These are phyloP conservation scores for Knufia fluminis DNA, from an alignment of 2,329 filamentous ascomycete genomes.

Conservation along the genomic window DNA sequence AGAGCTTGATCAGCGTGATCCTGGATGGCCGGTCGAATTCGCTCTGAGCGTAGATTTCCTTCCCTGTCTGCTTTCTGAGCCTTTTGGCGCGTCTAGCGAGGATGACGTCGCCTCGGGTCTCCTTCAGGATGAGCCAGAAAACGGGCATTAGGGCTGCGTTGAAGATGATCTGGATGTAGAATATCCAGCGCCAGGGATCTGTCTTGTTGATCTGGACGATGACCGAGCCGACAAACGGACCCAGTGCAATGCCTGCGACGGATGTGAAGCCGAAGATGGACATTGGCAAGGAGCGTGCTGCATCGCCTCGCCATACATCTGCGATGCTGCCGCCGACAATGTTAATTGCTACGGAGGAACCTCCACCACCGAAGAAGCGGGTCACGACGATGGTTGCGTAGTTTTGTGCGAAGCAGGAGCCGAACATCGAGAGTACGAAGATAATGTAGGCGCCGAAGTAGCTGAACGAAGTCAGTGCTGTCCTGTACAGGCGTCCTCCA, in stretches of 20 bases:
- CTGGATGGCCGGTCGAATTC: constrained; percentile 22
- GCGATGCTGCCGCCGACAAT: constrained; percentile 23
- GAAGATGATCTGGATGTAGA: constrained; percentile 37
- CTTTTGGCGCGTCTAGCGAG: constrained; percentile 32
- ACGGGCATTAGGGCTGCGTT: constrained; percentile 34
- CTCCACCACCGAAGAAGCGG: constrained; percentile 36
- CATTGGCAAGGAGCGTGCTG: constrained; percentile 32
- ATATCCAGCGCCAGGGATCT: constrained; percentile 38
- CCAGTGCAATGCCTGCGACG: constrained; percentile 36
- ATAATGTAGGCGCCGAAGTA: constrained; percentile 30
- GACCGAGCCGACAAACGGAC: constrained; percentile 36
- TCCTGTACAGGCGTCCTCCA: not conserved
- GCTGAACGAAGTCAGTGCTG: not conserved
- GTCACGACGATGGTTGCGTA: constrained; percentile 38
- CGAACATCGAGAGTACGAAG: constrained; percentile 34
- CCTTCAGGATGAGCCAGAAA: constrained; percentile 33
- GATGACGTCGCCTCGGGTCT: constrained; percentile 36
- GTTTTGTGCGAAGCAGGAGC: constrained; percentile 36
- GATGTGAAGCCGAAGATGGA: constrained; percentile 37
- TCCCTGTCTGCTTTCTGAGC: constrained; percentile 30
- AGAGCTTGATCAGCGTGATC: constrained; percentile 8
- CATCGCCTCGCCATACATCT: constrained; percentile 25
- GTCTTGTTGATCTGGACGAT: constrained; percentile 29
- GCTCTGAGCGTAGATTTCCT: constrained; percentile 24
- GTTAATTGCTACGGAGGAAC: constrained; percentile 23